Conservation (phyloP, 768 basidiomycete genomes). For the Lactifluus volemus region DNA sequence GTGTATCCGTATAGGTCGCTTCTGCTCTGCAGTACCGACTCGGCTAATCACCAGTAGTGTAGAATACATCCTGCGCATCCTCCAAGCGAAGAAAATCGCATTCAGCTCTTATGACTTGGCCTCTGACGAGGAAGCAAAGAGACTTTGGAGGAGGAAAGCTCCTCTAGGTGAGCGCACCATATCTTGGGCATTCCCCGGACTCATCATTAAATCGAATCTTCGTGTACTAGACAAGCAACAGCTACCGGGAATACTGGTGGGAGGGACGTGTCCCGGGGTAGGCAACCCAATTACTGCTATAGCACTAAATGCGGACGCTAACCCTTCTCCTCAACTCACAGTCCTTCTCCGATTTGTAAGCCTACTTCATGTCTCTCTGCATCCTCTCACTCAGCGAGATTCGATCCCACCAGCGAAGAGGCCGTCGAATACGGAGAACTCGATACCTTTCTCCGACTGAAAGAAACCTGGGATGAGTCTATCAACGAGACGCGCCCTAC, state of each 20-base stretch:
- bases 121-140: slow-evolving; percentile 73
- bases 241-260: slow-evolving; percentile 76
- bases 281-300: slow-evolving; percentile 9
- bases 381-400: slow-evolving; percentile 3
- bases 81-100: slow-evolving; percentile 80
- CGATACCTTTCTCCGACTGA: slow-evolving; percentile 58
- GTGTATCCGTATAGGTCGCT: slow-evolving; percentile 22
- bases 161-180: slow-evolving; percentile 42
- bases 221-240: slow-evolving; percentile 61
- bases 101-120: slow-evolving; percentile 81
- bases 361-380: slow-evolving; percentile 7
- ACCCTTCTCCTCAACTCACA: slow-evolving; percentile 25
- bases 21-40: neutral
- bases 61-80: slow-evolving; percentile 76
- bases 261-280: slow-evolving; percentile 70
- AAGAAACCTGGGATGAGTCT: slow-evolving; percentile 54
- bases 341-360: slow-evolving; percentile 72
- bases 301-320: neutral
- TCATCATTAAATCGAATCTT: slow-evolving; percentile 1
- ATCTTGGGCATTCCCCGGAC: neutral
- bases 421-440: slow-evolving; percentile 76
- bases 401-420: slow-evolving; percentile 50
- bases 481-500: slow-evolving; percentile 54
- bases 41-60: slow-evolving; percentile 1
- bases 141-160: slow-evolving; percentile 73